Conservation (phyloP, 2,329 filamentous ascomycete species). For the Xylaria arbuscula region DNA sequence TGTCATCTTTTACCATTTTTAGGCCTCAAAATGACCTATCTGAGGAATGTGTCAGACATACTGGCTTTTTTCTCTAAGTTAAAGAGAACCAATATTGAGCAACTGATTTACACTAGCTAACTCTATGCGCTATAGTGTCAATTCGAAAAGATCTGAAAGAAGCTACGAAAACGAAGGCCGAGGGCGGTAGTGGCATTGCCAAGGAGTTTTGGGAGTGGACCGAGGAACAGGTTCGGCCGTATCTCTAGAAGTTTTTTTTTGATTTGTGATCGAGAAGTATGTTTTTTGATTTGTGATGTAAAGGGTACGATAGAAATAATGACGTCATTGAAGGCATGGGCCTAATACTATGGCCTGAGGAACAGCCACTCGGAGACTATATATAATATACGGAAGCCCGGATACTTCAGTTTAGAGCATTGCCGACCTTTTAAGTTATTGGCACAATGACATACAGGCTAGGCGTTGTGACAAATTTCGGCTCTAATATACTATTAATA, state of each 20-base stretch:
- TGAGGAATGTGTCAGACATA: not conserved
- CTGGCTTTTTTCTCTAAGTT: not conserved
- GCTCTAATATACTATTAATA: no score
- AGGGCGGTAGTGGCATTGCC: constrained; percentile 52
- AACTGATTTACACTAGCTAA: not conserved
- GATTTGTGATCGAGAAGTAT: not conserved
- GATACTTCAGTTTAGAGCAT: no score
- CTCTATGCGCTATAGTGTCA: constrained; percentile 18
- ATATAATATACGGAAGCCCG: no score
- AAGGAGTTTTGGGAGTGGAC: constrained; percentile 57
- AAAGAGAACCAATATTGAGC: no score
- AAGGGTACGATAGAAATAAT: not conserved
- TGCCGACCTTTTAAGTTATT: no score
- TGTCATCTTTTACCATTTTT: not conserved
- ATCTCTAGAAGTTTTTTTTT: not conserved
- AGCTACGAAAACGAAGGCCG: constrained; percentile 44
- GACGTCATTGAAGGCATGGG: no score
- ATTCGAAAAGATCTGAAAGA: constrained; percentile 49
- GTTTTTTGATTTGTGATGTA: not conserved
- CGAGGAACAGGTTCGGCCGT: constrained; percentile 43
- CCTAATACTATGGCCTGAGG: no score
- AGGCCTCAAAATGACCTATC: not conserved
- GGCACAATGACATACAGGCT: no score
- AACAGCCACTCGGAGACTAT: no score
- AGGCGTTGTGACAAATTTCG: no score